Evolutionary conservation across 352 stramenopile species (phyloP).

Genomic region (Pythium pectinolyticum): DNA sequence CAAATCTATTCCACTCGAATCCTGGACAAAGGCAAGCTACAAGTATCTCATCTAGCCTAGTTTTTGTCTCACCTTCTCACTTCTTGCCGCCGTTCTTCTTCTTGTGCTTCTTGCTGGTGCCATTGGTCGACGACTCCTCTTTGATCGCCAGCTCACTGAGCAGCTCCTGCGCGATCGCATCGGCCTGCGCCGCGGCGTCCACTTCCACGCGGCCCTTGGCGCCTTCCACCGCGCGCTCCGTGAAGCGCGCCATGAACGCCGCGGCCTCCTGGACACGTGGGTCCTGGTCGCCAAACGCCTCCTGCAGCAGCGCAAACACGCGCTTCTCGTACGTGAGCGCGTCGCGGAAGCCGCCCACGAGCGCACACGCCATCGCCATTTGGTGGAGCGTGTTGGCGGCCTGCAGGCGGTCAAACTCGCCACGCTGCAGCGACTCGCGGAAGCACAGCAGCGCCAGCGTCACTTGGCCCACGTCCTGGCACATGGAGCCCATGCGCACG

Average conservation of each 20-base stretch:
- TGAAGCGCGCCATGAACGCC: constrained; percentile 87
- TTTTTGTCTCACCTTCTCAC: no score
- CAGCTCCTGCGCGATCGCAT: constrained; percentile 76
- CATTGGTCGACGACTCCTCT: no score
- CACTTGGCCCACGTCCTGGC: constrained; percentile 89
- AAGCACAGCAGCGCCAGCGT: constrained; percentile 87
- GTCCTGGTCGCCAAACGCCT: constrained; percentile 81
- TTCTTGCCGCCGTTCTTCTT: constrained; percentile 78
- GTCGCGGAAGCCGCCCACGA: constrained; percentile 81
- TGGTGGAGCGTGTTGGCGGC: constrained; percentile 86
- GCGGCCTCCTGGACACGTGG: constrained; percentile 75
- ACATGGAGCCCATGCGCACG: constrained; percentile 95
- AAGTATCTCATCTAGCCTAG: no score
- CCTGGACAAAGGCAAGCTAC: no score
- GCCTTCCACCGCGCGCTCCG: constrained; percentile 84
- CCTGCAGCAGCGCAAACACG: constrained; percentile 80
- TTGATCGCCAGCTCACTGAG: constrained; percentile 80
- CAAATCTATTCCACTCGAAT: no score
- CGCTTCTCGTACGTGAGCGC: constrained; percentile 90
- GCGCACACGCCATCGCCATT: constrained; percentile 80
- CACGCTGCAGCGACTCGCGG: constrained; percentile 82
- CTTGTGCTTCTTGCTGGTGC: constrained; percentile 56
- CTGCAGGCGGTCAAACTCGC: constrained; percentile 86
- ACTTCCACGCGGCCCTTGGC: constrained; percentile 79
- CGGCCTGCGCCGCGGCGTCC: constrained; percentile 69